These are phyloP conservation scores for Backusella psychrophila DNA, from an alignment of 192 early-diverging fungal species.

Conservation along the genomic window DNA sequence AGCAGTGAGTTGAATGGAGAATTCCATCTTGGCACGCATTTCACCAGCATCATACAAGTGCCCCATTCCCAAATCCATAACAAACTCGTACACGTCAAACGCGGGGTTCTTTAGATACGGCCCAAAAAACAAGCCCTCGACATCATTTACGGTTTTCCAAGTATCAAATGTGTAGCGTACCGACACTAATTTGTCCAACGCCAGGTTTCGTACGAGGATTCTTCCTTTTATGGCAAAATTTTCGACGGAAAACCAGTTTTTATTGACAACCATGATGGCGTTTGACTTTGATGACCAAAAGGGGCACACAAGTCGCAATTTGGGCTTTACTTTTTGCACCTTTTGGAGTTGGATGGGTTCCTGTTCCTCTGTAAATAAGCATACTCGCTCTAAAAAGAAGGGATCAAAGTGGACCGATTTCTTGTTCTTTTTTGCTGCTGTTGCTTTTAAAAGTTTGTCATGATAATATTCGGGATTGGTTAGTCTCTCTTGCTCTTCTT, in stretches of 20 bases:
- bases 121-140: constrained; percentile 57
- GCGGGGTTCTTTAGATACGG: constrained; percentile 38
- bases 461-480: not conserved
- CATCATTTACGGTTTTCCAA: constrained; percentile 72
- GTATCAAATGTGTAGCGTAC: constrained; percentile 80
- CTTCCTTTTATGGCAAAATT: constrained; percentile 53
- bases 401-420: constrained; percentile 61
- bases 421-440: constrained; percentile 34
- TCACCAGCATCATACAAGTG: constrained; percentile 6
- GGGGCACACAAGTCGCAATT: not conserved
- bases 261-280: not conserved
- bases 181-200: constrained; percentile 76
- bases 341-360: constrained; percentile 39
- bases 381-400: constrained; percentile 60
- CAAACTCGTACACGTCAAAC: constrained; percentile 67
- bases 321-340: not conserved
- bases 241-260: constrained; percentile 12
- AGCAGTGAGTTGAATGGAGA: constrained; percentile 65
- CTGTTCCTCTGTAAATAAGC: constrained; percentile 67
- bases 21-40: constrained; percentile 49
- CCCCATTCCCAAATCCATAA: constrained; percentile 5
- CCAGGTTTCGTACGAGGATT: constrained; percentile 83
- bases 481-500: not conserved
- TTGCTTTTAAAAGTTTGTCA: not conserved
- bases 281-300: not conserved